Evolutionary conservation across 306 rosid species (phyloP), one percentile per base, ranked within the genome.

Genomic region (Glycine latifolia): DNA sequence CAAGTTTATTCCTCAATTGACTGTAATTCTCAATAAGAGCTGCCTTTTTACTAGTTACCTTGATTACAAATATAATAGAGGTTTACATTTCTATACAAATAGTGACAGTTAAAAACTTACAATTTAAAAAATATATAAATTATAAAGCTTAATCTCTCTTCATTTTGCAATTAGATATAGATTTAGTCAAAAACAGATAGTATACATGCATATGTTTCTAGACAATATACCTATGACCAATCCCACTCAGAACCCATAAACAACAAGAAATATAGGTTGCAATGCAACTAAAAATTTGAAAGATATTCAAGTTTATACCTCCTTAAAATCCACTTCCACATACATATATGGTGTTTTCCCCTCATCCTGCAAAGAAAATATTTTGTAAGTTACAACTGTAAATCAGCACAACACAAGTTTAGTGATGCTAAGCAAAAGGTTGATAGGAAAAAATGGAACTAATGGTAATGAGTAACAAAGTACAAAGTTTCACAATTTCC

Each of bases 291-390:
- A 83, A 84, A 39, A 26, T 39, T 12, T 33, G 77, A 41, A 80
- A 49, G 41, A 67, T 75, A 67, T 65, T 71, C 79, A 76, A 80
- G 79, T 44, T 56, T 71, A 10, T 58, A 96, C 99, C 99, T 93
- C 99, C 86, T 89, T 89, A 85, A 96, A 96, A 87, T 96, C 99
- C 82, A 93, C 81, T 87, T 96, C 98, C 75, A 96, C 99, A 5
- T 96, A 96, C 73, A 95, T 87, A 84, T 88, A 63, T 0, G 97
- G 97, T 75, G 92, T 94, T 76, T 80, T 91, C 79, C 94, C 97
- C 79, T 92, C 99, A 76, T 92, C 91, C 99, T 93, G 92, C n/a
- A 62, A 86, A 66, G 63, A 81, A 65, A 73, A 77, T 6, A 82
- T 4, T 67, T 54, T 79, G 31, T 26, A 66, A 67, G 48, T 85